A percentile compares a stretch with the other conserved stretches of the same genome.
phyloP scores from a whole-genome alignment of 2,329 filamentous ascomycete genomes.

The Allantophomopsis cytisporea region DNA sequence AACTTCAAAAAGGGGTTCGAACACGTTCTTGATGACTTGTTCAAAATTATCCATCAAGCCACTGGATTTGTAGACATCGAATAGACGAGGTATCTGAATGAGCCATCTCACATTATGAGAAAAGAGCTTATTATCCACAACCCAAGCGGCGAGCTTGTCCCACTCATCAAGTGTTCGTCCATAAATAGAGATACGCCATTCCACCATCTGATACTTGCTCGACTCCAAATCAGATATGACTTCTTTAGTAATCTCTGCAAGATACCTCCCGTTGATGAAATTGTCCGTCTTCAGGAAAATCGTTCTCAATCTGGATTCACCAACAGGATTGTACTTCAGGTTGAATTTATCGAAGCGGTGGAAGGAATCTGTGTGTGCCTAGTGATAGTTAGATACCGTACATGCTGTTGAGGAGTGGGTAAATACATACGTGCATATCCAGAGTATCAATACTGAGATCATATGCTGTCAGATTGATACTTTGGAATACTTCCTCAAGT shows the following conservation, averaged over 20 bases:
- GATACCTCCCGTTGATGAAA: conserved; percentile 86
- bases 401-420: background rate
- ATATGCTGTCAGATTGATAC: conserved; percentile 93
- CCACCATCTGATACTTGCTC: conserved; percentile 98
- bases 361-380: conserved; percentile 95
- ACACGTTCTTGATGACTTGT: conserved; percentile 80
- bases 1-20: conserved; percentile 87
- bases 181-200: conserved; percentile 98
- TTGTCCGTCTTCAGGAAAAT: conserved; percentile 99
- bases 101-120: conserved; percentile 97
- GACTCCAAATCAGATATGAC: conserved; percentile 95
- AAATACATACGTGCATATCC: conserved; percentile 78
- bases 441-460: conserved; percentile 96
- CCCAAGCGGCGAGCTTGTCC: conserved; percentile 96
- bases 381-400: conserved; percentile 5
- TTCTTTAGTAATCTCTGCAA: conserved; percentile 96
- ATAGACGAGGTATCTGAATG: conserved; percentile 86
- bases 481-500: conserved; percentile 85
- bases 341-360: conserved; percentile 99
- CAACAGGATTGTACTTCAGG: conserved; percentile 94
- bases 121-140: conserved; percentile 95
- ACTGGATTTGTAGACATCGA: conserved; percentile 87
- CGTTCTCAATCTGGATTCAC: conserved; percentile 88
- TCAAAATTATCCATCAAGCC: conserved; percentile 82
- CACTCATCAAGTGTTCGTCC: conserved; percentile 86